Conservation (phyloP, 2,329 filamentous ascomycete genomes). For the Anthostomella pinea region DNA sequence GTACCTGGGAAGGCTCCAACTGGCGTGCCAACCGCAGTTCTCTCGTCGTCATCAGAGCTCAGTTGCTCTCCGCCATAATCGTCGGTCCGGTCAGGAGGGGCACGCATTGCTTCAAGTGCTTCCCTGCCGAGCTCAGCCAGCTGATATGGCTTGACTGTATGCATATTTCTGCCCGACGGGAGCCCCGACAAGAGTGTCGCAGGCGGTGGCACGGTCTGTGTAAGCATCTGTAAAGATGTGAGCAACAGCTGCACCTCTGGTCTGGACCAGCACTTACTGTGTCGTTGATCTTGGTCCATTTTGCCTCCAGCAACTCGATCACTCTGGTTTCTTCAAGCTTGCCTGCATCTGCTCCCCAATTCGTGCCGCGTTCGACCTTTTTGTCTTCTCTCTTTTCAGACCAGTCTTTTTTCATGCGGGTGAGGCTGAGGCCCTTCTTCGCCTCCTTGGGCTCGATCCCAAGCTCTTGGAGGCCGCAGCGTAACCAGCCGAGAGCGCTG, state of each 20-base stretch:
- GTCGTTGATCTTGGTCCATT: conserved; percentile 93
- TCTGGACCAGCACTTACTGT: conserved; percentile 55
- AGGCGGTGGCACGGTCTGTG: conserved; percentile 70
- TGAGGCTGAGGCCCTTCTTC: conserved; percentile 49
- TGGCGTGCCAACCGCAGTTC: conserved; percentile 20
- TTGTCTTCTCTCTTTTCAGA: conserved; percentile 75
- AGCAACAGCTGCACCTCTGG: not conserved
- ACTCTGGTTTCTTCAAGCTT: conserved; percentile 81
- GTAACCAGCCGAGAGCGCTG: conserved; percentile 81
- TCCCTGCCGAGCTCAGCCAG: conserved; percentile 64
- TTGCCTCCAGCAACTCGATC: conserved; percentile 79
- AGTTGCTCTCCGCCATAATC: conserved; percentile 36
- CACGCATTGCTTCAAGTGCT: conserved; percentile 60
- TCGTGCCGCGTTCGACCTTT: conserved; percentile 68
- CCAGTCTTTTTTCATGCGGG: conserved; percentile 64
- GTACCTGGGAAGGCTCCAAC: conserved; percentile 30
- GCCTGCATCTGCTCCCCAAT: conserved; percentile 82
- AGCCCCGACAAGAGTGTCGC: conserved; percentile 73
- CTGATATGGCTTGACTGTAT: conserved; percentile 65
- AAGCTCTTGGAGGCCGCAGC: conserved; percentile 72
- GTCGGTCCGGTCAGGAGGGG: conserved; percentile 46
- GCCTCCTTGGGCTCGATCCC: conserved; percentile 55
- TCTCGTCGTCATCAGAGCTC: conserved; percentile 45
- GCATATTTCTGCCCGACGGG: conserved; percentile 85
- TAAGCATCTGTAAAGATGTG: conserved; percentile 61